phyloP scores from a whole-genome alignment of 306 rosid species.

The Comarum palustre region DNA sequence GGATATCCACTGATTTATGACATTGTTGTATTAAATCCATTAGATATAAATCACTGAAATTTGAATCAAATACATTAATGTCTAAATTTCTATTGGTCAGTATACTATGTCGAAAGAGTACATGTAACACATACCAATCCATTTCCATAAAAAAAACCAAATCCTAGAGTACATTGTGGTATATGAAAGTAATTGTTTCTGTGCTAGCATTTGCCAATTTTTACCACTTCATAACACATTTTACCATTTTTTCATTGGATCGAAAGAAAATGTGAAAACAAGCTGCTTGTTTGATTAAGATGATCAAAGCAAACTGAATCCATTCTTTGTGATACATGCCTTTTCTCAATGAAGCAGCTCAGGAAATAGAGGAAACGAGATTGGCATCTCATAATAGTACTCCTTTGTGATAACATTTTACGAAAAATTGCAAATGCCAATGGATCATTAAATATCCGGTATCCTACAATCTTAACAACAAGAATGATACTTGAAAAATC shows the following conservation, averaged over 20 bases:
- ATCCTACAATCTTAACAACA: neutral
- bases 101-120: no score
- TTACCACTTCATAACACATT: neutral
- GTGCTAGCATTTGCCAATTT: neutral
- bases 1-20: no score
- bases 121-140: no score
- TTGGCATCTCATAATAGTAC: neutral
- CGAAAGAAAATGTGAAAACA: neutral
- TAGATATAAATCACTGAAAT: no score
- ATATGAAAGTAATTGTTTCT: no score
- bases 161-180: no score
- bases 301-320: neutral
- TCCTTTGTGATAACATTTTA: neutral
- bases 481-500: neutral
- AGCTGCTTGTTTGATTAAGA: neutral
- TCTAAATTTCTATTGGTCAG: no score
- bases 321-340: neutral
- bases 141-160: no score
- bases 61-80: no score
- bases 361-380: neutral
- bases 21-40: no score
- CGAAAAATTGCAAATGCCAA: neutral
- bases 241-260: neutral
- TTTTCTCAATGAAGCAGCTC: neutral
- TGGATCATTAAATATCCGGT: neutral